Evolutionary conservation across 805 yeast species (phyloP).

Genomic region (Starmera pachycereana): DNA sequence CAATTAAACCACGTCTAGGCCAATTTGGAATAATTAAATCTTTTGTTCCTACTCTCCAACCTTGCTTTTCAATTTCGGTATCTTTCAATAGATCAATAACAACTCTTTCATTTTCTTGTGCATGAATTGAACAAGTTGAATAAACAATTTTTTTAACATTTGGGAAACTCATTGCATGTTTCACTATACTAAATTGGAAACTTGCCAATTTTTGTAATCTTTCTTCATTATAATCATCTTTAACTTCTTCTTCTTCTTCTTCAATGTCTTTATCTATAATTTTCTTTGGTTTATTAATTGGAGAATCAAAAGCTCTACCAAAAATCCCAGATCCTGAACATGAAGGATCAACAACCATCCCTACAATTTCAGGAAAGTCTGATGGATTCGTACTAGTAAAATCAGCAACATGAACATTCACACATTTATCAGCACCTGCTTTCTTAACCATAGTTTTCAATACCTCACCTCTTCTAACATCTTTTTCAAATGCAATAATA

Average conservation of each 20-base stretch:
- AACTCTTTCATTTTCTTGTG: constrained; percentile 89
- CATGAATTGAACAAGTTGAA: constrained; percentile 92
- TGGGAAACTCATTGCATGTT: constrained; percentile 82
- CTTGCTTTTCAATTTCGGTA: constrained; percentile 45
- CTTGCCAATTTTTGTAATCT: constrained; percentile 67
- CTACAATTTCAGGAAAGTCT: constrained; percentile 58
- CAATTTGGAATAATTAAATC: constrained; percentile 68
- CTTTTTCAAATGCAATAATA: constrained; percentile 84
- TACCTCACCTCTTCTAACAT: constrained; percentile 57
- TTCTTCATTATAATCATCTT: constrained; percentile 29
- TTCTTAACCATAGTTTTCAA: constrained; percentile 66
- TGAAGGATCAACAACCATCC: constrained; percentile 88
- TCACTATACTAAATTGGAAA: constrained; percentile 81
- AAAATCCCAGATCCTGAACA: constrained; percentile 98
- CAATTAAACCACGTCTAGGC: constrained; percentile 74
- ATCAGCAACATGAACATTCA: constrained; percentile 42
- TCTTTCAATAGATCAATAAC: constrained; percentile 71
- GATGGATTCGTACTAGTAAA: constrained; percentile 32
- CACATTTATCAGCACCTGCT: constrained; percentile 50
- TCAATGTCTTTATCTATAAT: no score
- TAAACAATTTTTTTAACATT: constrained; percentile 70
- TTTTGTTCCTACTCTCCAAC: constrained; percentile 66
- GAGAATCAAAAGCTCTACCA: constrained; percentile 33
- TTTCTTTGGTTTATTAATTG: no score
- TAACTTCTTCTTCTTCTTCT: constrained; percentile 35